Evolutionary conservation across 2,329 filamentous ascomycete genomes (phyloP).

Genomic region (Stachybotrys chlorohalonatus): DNA sequence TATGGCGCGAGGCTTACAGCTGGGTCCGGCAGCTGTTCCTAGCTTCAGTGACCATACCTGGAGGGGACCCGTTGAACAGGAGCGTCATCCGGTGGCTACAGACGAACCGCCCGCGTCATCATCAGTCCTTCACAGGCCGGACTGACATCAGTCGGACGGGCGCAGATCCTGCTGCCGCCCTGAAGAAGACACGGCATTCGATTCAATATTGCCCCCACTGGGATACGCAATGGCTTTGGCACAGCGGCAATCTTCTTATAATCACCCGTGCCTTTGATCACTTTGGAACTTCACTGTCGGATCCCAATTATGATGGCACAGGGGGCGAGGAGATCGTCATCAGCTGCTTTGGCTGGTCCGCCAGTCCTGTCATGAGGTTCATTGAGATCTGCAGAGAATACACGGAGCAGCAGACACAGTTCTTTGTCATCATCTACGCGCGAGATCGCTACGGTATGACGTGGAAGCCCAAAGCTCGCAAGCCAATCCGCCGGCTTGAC

Average conservation of each 20-base stretch:
- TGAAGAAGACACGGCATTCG: constrained; percentile 30
- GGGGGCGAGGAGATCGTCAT: constrained; percentile 37
- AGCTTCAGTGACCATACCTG: constrained; percentile 32
- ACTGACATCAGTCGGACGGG: constrained; percentile 24
- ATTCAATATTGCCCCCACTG: constrained; percentile 37
- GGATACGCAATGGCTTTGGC: constrained; percentile 39
- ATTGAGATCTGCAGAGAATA: constrained; percentile 38
- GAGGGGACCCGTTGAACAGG: constrained; percentile 33
- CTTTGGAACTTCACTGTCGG: constrained; percentile 24
- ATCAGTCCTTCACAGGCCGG: constrained; percentile 33
- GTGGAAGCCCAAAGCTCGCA: constrained; percentile 39
- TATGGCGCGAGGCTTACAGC: constrained; percentile 27
- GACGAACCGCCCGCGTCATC: constrained; percentile 25
- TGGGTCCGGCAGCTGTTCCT: constrained; percentile 34
- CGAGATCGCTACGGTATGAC: constrained; percentile 34
- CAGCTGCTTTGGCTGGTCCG: constrained; percentile 42
- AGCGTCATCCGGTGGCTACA: constrained; percentile 37
- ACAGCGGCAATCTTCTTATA: constrained; percentile 34
- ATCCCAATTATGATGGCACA: constrained; percentile 35
- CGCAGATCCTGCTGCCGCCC: constrained; percentile 26
- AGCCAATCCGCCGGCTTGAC: constrained; percentile 38
- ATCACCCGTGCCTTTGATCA: constrained; percentile 30
- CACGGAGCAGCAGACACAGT: constrained; percentile 36
- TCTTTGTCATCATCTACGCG: constrained; percentile 40
- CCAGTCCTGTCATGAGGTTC: constrained; percentile 35